Percentiles rank a stretch among this genome's conserved stretches.
phyloP scores from a whole-genome alignment of 1,284 basidiomycete genomes.

The Puccinia polysora region DNA sequence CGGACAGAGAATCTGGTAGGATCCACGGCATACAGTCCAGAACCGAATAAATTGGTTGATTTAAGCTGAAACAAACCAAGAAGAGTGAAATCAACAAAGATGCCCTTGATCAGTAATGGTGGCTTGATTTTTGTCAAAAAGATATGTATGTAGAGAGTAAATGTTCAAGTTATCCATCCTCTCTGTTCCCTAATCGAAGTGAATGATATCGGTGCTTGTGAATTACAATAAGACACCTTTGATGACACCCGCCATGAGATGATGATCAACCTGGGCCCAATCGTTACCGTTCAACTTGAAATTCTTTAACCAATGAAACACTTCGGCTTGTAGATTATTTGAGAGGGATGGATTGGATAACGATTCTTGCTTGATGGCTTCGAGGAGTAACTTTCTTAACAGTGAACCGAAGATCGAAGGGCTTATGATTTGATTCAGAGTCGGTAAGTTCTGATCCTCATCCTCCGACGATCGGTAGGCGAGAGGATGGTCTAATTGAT shows the following conservation, averaged over 20 bases:
- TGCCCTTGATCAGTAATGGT: not conserved
- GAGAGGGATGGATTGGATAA: not conserved
- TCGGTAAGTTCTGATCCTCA: slow-evolving; percentile 24
- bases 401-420: slow-evolving; percentile 36
- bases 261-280: slow-evolving; percentile 37
- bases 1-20: not conserved
- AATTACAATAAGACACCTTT: slow-evolving; percentile 43
- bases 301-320: slow-evolving; percentile 31
- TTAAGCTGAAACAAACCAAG: slow-evolving; percentile 4
- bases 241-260: slow-evolving; percentile 36
- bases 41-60: slow-evolving; percentile 17
- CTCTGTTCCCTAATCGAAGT: too few relatives aligned
- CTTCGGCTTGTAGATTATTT: slow-evolving; percentile 17
- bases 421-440: slow-evolving; percentile 27
- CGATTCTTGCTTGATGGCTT: slow-evolving; percentile 36
- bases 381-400: slow-evolving; percentile 2
- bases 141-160: not conserved
- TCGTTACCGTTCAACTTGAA: slow-evolving; percentile 22
- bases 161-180: not conserved
- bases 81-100: not conserved
- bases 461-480: too few relatives aligned
- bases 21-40: slow-evolving; percentile 42
- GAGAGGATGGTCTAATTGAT: too few relatives aligned
- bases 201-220: too few relatives aligned
- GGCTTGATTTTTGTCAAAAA: not conserved